phyloP scores from a whole-genome alignment of 2,329 filamentous ascomycete genomes.

The Colletotrichum lindemuthianum region DNA sequence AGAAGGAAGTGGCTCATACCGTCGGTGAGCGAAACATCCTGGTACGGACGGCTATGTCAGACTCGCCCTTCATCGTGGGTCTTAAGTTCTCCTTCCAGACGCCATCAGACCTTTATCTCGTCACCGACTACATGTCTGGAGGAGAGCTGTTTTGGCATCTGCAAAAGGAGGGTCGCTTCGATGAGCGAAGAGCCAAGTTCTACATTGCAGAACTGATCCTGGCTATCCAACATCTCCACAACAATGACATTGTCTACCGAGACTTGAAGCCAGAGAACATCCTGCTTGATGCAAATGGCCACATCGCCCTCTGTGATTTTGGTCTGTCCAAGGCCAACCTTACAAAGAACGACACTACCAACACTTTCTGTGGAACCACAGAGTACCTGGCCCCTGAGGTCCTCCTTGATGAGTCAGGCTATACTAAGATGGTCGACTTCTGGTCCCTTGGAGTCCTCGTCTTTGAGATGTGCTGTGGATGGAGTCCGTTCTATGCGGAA shows the following conservation, averaged over 20 bases:
- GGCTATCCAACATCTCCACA: slow-evolving; percentile 92
- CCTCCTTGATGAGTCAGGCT: slow-evolving; percentile 92
- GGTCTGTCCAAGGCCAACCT: slow-evolving; percentile 97
- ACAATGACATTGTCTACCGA: slow-evolving; percentile 97
- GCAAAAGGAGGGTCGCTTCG: slow-evolving; percentile 95
- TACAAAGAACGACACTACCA: slow-evolving; percentile 96
- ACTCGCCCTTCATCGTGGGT: slow-evolving; percentile 97
- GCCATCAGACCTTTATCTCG: slow-evolving; percentile 94
- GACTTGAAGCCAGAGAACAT: slow-evolving; percentile 99
- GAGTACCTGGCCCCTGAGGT: slow-evolving; percentile 98
- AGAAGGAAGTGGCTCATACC: slow-evolving; percentile 98
- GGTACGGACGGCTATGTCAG: slow-evolving; percentile 92
- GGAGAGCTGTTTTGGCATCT: slow-evolving; percentile 99
- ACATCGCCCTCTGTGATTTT: slow-evolving; percentile 98
- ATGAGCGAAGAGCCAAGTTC: slow-evolving; percentile 95
- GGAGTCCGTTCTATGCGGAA: slow-evolving; percentile 98
- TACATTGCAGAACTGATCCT: slow-evolving; percentile 98
- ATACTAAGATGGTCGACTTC: slow-evolving; percentile 99
- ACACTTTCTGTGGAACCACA: slow-evolving; percentile 98
- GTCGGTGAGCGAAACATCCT: slow-evolving; percentile 97
- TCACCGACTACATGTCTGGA: slow-evolving; percentile 99
- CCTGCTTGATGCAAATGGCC: slow-evolving; percentile 93
- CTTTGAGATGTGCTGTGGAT: slow-evolving; percentile 99
- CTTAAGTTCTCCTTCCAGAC: slow-evolving; percentile 99
- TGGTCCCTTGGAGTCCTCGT: slow-evolving; percentile 98